Conservation (phyloP, 2,329 filamentous ascomycete species). For the Westerdykella aurantiaca region DNA sequence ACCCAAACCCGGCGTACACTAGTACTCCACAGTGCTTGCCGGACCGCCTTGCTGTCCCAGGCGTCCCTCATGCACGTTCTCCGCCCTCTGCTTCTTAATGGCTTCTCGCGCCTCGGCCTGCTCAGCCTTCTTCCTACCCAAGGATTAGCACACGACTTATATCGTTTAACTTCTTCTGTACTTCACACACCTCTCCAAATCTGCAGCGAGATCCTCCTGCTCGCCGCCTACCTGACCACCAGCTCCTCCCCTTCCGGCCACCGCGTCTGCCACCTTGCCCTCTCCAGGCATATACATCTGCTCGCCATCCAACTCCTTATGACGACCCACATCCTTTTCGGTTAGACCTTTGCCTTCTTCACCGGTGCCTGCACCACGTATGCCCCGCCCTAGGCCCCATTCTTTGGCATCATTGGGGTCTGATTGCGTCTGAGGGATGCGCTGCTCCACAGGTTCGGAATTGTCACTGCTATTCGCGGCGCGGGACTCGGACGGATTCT, state of each 20-base stretch:
- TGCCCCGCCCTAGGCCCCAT: constrained; percentile 38
- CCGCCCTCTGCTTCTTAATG: constrained; percentile 36
- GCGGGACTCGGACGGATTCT: constrained; percentile 37
- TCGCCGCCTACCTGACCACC: constrained; percentile 31
- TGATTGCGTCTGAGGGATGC: constrained; percentile 36
- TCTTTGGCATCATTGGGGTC: constrained; percentile 26
- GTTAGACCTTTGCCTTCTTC: constrained; percentile 40
- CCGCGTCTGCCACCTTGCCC: constrained; percentile 40
- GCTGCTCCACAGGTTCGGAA: constrained; percentile 28
- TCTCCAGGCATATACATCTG: constrained; percentile 48
- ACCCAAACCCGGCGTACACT: too few species aligned
- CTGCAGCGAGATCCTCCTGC: constrained; percentile 39
- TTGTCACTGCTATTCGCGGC: constrained; percentile 28
- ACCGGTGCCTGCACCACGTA: constrained; percentile 41
- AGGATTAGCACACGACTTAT: constrained; percentile 2
- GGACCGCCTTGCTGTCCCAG: constrained; percentile 37
- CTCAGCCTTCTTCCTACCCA: constrained; percentile 45
- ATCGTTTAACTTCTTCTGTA: too few species aligned
- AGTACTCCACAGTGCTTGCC: background rate
- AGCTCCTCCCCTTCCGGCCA: constrained; percentile 26
- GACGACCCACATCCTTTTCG: constrained; percentile 39
- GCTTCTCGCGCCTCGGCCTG: constrained; percentile 40
- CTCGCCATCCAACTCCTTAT: constrained; percentile 43
- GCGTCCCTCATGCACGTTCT: constrained; percentile 38
- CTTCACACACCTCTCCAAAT: constrained; percentile 39